These are phyloP conservation scores for Ustilago cynodontis DNA, from an alignment of 1,284 basidiomycete genomes.

Conservation along the genomic window DNA sequence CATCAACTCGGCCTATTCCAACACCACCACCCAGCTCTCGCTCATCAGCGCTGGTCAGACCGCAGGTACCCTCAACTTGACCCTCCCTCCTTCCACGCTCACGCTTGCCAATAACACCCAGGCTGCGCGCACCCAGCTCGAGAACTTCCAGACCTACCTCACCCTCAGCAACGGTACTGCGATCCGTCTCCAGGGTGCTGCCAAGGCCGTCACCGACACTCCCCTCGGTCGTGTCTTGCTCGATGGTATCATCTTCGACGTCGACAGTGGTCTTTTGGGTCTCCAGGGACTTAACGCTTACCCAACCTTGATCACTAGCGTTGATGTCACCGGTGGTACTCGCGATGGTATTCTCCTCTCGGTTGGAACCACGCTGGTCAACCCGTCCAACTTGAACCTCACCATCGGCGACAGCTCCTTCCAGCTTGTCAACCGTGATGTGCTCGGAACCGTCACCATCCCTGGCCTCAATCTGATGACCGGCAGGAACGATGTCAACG, in stretches of 20 bases:
- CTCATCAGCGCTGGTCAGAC: slow-evolving; percentile 74
- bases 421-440: slow-evolving; percentile 74
- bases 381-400: slow-evolving; percentile 80
- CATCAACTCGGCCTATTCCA: slow-evolving; percentile 56
- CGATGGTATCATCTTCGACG: slow-evolving; percentile 81
- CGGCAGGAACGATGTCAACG: slow-evolving; percentile 62
- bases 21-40: slow-evolving; percentile 44
- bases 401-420: slow-evolving; percentile 70
- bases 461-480: slow-evolving; percentile 59
- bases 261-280: slow-evolving; percentile 77
- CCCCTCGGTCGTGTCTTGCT: slow-evolving; percentile 78
- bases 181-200: slow-evolving; percentile 77
- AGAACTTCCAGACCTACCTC: slow-evolving; percentile 69
- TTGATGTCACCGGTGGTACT: slow-evolving; percentile 81
- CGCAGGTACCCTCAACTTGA: slow-evolving; percentile 78
- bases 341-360: slow-evolving; percentile 76
- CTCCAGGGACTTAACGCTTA: slow-evolving; percentile 77
- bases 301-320: slow-evolving; percentile 75
- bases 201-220: slow-evolving; percentile 77
- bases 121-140: slow-evolving; percentile 66
- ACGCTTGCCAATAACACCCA: slow-evolving; percentile 74
- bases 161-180: slow-evolving; percentile 73
- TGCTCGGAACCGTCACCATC: slow-evolving; percentile 59
- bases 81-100: slow-evolving; percentile 76
- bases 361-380: slow-evolving; percentile 76